Evolutionary conservation across 129 eudicot species (phyloP), one percentile per base, ranked within the genome.

Genomic region (Silybum marianum): DNA sequence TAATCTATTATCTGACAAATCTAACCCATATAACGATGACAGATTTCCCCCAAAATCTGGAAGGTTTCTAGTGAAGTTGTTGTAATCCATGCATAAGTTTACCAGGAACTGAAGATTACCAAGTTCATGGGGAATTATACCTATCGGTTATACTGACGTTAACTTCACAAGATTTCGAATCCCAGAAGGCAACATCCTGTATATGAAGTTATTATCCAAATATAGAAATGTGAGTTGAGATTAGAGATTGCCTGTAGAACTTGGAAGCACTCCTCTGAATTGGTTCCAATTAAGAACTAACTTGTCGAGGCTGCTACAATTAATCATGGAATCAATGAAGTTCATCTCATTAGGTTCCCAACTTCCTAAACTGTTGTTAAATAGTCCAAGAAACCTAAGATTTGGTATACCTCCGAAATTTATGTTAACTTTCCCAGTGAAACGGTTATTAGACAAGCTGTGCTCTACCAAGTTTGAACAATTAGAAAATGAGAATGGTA

Each of bases 401-500:
- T 72, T 65, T n/a, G 73, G 58, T 48, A 79, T 77, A 0, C 58
- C 14, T 7, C 69, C 54, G 44, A 88, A 75, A 71, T 14, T 71
- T 39, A 71, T 48, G 8, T 75, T 73, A 28, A 86, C 70, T 67
- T 82, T 69, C 48, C 93, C 92, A 18, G 87, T 74, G 69, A 86
- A 83, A 21, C 23, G 16, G 4, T 86, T 89, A 6, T 6, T 51
- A 0, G 26, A 32, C 16, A 79, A 21, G 23, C 14, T 18, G 8
- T 87, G 79, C 26, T 54, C 42, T 65, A 0, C 32, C 44, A 89
- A 42, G 71, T 84, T 77, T 63, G 88, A 81, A 71, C 81, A 73
- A 77, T 84, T 84, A 42, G 90, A 87, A 65, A 86, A 71, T 6
- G 79, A 82, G 58, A 13, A 54, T 0, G 90, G 92, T 69, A 86